These are phyloP conservation scores for Floccularia luteovirens DNA, from an alignment of 768 basidiomycete species.

Conservation along the genomic window DNA sequence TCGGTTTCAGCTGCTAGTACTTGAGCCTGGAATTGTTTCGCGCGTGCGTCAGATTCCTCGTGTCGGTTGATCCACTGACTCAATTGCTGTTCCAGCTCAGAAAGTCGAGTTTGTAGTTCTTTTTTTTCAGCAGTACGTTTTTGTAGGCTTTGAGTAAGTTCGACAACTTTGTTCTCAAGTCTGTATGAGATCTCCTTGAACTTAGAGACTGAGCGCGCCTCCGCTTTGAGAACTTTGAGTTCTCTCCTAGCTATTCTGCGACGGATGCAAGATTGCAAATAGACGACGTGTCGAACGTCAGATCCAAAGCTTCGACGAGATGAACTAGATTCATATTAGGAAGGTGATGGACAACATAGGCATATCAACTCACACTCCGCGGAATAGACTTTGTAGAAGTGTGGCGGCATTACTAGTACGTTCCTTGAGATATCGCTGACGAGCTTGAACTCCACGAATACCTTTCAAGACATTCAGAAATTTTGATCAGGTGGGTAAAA, in stretches of 20 bases:
- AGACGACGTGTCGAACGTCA: conserved; percentile 69
- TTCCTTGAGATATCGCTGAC: conserved; percentile 49
- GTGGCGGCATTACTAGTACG: conserved; percentile 57
- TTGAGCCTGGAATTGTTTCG: conserved; percentile 64
- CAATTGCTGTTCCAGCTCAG: conserved; percentile 78
- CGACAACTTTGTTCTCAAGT: conserved; percentile 98
- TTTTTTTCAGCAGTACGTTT: conserved; percentile 88
- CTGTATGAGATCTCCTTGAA: conserved; percentile 98
- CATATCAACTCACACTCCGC: conserved; percentile 68
- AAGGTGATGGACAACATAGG: background rate
- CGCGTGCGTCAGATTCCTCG: conserved; percentile 75
- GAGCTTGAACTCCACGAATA: conserved; percentile 67
- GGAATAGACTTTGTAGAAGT: conserved; percentile 72
- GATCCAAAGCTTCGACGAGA: conserved; percentile 43
- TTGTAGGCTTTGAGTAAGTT: conserved; percentile 92
- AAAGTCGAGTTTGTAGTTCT: conserved; percentile 68
- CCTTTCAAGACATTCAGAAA: conserved; percentile 29
- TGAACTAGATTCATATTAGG: conserved; percentile 29
- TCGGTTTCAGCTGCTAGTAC: conserved; percentile 69
- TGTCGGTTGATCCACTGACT: conserved; percentile 80
- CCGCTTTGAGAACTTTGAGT: conserved; percentile 74
- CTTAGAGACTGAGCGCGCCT: conserved; percentile 94
- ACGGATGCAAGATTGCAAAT: conserved; percentile 87
- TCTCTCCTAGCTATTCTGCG: conserved; percentile 83
- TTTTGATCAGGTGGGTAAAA: background rate